Evolutionary conservation across 208 protist genomes (phyloP), one percentile per base, ranked within the genome.

Genomic region (Angomonas ambiguus): DNA sequence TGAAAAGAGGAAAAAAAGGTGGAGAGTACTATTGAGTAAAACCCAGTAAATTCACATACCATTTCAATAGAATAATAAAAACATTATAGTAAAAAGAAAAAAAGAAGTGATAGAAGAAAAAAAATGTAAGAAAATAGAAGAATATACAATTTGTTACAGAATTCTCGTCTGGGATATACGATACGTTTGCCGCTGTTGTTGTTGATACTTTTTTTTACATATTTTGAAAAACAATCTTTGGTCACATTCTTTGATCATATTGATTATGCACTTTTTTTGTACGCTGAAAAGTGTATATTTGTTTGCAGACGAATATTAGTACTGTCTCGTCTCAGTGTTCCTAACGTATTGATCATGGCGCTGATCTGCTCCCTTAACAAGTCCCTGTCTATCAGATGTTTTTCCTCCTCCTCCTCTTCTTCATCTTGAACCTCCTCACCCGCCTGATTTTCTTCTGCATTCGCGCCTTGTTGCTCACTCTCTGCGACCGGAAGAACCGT

Each of bases 241-340:
- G 49, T 56, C 27, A 8, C 24, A 8, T 56, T 5, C 27, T 56
- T 27, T n/a, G n/a, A n/a, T n/a, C n/a, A n/a, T n/a, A n/a, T 27
- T 56, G 10, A 56, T 20, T 27, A 28, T 56, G 49, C 27, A 5
- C 77, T 72, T 35, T 76, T 71, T 51, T 80, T 53, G 53, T 93
- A 93, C 2, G 75, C 51, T 20, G 79, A 83, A 65, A 84, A 91
- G 30, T 75, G 82, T 51, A 93, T 79, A 63, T 93, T 83, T 24
- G 76, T 77, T 16, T 68, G 80, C 53, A 93, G 64, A 10, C 74
- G 68, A 30, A 93, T 69, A 27, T 61, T 34, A 1, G 69, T 78
- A 30, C 67, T 73, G 28, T 78, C 77, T 13, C 34, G 25, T 53
- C 76, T 77, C 66, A 88, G 80, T 53, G 71, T 62, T 25, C 70